Conservation (phyloP, 2,329 filamentous ascomycete genomes). For the Paraconiothyrium brasiliense region DNA sequence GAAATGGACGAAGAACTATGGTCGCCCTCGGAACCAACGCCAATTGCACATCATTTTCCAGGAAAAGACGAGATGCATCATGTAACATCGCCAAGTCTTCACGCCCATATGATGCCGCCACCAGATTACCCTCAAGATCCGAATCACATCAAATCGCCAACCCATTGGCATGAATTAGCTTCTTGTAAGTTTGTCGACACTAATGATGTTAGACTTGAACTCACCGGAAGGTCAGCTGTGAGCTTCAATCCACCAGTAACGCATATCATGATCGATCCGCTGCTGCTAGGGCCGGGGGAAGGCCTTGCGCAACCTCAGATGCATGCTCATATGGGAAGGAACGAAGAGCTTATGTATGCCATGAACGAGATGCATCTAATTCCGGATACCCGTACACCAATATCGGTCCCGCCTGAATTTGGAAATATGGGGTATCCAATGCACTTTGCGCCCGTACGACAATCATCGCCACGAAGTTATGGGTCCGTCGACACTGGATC, state of each 20-base stretch:
- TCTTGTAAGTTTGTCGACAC: conserved; percentile 30
- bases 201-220: not conserved
- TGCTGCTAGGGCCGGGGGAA: conserved; percentile 43
- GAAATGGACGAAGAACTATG: conserved; percentile 50
- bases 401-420: conserved; percentile 42
- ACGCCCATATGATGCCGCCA: conserved; percentile 7
- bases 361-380: conserved; percentile 50
- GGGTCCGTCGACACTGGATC: conserved; percentile 48
- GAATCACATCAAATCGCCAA: conserved; percentile 9
- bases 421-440: conserved; percentile 45
- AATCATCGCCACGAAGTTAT: conserved; percentile 48
- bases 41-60: conserved; percentile 46
- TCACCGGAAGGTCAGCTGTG: conserved; percentile 27
- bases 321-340: conserved; percentile 44
- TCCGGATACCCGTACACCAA: conserved; percentile 36
- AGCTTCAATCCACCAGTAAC: conserved; percentile 42
- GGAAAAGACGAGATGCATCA: conserved; percentile 36
- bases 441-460: conserved; percentile 42
- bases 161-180: conserved; percentile 40
- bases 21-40: conserved; percentile 47
- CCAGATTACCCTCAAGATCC: conserved; percentile 6
- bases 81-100: conserved; percentile 29
- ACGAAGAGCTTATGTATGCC: conserved; percentile 48
- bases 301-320: conserved; percentile 36
- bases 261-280: conserved; percentile 50